Evolutionary conservation across 2,329 filamentous ascomycete genomes (phyloP).

Genomic region (Trichocomaceae sp.): DNA sequence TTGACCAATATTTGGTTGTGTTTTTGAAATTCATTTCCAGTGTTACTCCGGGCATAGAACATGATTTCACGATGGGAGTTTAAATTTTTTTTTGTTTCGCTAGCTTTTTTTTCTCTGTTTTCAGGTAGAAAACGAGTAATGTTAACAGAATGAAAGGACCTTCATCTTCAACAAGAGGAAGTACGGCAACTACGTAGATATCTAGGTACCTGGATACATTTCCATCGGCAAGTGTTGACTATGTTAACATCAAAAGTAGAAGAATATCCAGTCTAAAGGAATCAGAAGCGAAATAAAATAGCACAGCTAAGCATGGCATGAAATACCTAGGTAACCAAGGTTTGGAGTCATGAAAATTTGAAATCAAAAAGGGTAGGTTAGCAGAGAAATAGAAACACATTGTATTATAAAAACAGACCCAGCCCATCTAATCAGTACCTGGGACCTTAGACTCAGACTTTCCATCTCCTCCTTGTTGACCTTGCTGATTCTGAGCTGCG

Average conservation of each 20-base stretch:
- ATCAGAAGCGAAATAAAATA: not conserved
- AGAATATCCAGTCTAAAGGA: not conserved
- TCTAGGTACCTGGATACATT: too few relatives aligned
- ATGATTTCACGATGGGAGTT: conserved; percentile 95
- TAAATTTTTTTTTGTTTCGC: conserved; percentile 45
- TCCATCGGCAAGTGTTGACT: not conserved
- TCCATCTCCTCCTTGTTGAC: not conserved
- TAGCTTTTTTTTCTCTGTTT: not conserved
- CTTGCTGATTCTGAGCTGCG: not conserved
- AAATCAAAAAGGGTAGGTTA: too few relatives aligned
- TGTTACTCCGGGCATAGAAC: conserved; percentile 93
- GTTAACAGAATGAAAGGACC: not conserved
- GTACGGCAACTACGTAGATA: too few relatives aligned
- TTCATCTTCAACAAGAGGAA: too few relatives aligned
- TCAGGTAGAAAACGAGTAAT: not conserved
- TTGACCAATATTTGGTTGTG: conserved; percentile 48
- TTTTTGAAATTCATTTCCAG: conserved; percentile 67
- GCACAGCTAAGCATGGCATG: not conserved
- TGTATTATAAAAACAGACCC: too few relatives aligned
- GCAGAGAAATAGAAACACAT: too few relatives aligned
- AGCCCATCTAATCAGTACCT: not conserved
- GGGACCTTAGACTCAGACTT: not conserved
- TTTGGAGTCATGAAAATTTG: not conserved
- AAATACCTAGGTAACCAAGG: too few relatives aligned
- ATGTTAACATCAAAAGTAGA: not conserved